Evolutionary conservation across 1,139 yeast genomes (phyloP), one percentile per base, ranked within the genome.

Genomic region (Hansenula lynferdii): DNA sequence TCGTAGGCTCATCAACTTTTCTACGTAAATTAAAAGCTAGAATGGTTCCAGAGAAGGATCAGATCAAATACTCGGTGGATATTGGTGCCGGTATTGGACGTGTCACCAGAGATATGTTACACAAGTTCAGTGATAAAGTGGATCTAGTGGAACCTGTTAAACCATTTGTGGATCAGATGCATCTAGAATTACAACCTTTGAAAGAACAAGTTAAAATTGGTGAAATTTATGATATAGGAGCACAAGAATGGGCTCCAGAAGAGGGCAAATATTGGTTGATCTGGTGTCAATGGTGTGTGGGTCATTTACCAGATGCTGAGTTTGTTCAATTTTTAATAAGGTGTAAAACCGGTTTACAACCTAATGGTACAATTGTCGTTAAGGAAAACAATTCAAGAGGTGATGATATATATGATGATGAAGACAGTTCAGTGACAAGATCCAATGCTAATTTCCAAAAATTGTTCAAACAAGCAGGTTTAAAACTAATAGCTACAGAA

Each of bases 221-320:
- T 8, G 77, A 75, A 26, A 82, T 86, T 29, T 85, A 71, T 54
- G 76, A 73, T 7, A 65, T 83, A 18, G 96, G 97, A 1, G 85
- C 90, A 90, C 98, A 92, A 63, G 95, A 90, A 40, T 92, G 95
- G 84, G 64, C 70, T 5, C 84, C 84, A 3, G 80, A 77, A 42
- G 53, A 57, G 21, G 80, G 77, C 6, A 77, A 72, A 49, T 92
- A 92, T 62, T 86, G 95, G 85, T 60, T 90, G 33, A 75, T 92
- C 15, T 92, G 98, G 98, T 89, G 97, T 56, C 98, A 92, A 60
- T 92, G 98, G 98, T 92, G 98, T 60, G 83, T 90, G 41, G 97
- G 97, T 9, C 98, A 92, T 58, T 68, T 92, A 42, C 92, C 95
- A 3, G 97, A 92, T 59, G 77, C 69, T 2, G 89, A 76, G 38